Percentiles rank a stretch among this genome's conserved stretches.
These are phyloP conservation scores for Capronia epimyces DNA, from an alignment of 2,329 filamentous ascomycete species.

Conservation along the genomic window DNA sequence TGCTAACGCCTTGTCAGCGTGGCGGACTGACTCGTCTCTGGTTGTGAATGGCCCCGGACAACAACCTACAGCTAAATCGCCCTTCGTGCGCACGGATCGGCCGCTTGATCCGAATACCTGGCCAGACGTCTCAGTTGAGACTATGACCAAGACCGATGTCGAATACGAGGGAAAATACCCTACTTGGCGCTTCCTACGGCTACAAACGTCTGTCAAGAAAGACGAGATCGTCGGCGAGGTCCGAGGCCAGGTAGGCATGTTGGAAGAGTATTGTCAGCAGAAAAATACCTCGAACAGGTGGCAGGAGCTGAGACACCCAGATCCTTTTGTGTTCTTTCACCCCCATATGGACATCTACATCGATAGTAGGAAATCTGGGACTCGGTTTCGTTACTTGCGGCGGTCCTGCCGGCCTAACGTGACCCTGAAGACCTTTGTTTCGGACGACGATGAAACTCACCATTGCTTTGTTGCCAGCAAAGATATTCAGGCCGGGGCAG, in stretches of 20 bases:
- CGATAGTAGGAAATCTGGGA: slow-evolving; percentile 83
- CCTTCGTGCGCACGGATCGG: slow-evolving; percentile 60
- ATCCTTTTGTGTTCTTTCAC: slow-evolving; percentile 80
- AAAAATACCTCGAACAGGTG: slow-evolving; percentile 55
- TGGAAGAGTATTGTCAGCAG: slow-evolving; percentile 65
- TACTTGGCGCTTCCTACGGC: slow-evolving; percentile 60
- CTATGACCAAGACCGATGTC: slow-evolving; percentile 46
- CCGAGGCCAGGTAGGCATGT: slow-evolving; percentile 68
- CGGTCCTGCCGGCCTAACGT: slow-evolving; percentile 89
- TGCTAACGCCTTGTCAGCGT: slow-evolving; percentile 67
- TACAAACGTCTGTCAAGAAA: slow-evolving; percentile 47
- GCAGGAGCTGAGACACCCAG: slow-evolving; percentile 55
- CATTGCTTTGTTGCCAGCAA: slow-evolving; percentile 88
- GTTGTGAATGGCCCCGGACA: slow-evolving; percentile 62
- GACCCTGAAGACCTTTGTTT: slow-evolving; percentile 78
- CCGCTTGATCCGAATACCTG: slow-evolving; percentile 51
- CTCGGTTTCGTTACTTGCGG: slow-evolving; percentile 77
- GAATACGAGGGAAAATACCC: slow-evolving; percentile 54
- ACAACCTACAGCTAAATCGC: slow-evolving; percentile 53
- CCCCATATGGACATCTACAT: slow-evolving; percentile 85
- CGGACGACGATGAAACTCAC: slow-evolving; percentile 67
- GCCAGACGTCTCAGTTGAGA: slow-evolving; percentile 49
- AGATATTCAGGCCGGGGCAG: slow-evolving; percentile 57
- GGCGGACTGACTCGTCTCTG: slow-evolving; percentile 69
- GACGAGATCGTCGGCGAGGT: slow-evolving; percentile 63